Evolutionary conservation across 1,284 basidiomycete species (phyloP).

Genomic region (Cryptococcus neoformans): DNA sequence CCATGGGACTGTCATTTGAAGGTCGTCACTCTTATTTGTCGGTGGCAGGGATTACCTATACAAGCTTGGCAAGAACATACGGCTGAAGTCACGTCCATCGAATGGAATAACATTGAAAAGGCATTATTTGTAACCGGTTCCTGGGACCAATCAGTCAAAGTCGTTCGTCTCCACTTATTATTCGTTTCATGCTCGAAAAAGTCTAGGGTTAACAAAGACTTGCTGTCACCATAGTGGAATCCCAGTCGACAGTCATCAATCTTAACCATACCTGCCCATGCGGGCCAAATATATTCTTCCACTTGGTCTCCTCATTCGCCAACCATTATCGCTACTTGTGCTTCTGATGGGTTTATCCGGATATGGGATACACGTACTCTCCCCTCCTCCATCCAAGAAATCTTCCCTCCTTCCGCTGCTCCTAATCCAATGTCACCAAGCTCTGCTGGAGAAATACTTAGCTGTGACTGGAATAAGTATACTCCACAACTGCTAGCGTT

Average conservation of each 20-base stretch:
- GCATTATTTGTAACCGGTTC: constrained; percentile 81
- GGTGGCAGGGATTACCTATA: constrained; percentile 59
- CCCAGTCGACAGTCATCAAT: constrained; percentile 75
- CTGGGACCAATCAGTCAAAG: constrained; percentile 89
- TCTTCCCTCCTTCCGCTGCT: neutral
- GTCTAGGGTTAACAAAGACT: neutral
- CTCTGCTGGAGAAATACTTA: constrained; percentile 25
- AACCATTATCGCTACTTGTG: constrained; percentile 73
- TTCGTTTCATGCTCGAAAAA: neutral
- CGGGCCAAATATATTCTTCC: constrained; percentile 71
- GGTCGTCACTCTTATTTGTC: neutral
- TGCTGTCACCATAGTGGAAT: constrained; percentile 66
- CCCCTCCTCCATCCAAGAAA: neutral
- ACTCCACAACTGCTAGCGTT: constrained; percentile 51
- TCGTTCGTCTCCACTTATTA: constrained; percentile 59
- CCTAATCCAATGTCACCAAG: neutral
- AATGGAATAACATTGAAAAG: constrained; percentile 96
- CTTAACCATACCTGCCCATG: constrained; percentile 67
- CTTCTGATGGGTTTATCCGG: constrained; percentile 76
- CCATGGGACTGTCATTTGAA: neutral
- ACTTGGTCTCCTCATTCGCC: constrained; percentile 89
- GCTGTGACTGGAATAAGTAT: constrained; percentile 60
- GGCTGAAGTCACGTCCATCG: constrained; percentile 88
- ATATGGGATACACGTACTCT: constrained; percentile 71
- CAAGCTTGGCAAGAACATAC: constrained; percentile 91